Base-by-base conservation (phyloP, 2,329 filamentous ascomycete genomes). In the Claviceps quebecensis region DNA sequence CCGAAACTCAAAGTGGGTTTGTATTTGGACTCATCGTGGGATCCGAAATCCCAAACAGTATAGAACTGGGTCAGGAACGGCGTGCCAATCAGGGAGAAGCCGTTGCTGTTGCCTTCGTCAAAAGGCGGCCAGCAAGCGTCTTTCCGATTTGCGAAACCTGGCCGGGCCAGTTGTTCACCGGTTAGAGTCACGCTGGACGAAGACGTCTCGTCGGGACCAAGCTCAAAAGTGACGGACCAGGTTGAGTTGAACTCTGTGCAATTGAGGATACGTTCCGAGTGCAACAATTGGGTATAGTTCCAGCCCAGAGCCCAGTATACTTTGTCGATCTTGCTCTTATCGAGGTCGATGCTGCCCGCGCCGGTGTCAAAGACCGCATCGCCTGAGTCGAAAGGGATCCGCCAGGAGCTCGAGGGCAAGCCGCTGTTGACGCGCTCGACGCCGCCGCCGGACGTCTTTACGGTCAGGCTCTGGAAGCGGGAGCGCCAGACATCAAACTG, bases 41-140 rank as follows among this genome's bases (percentile, higher is more conserved):
- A 52, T 7, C 65, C 63, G 39, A 62, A 67, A 53, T 68, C 60
- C 54, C 57, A 67, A 2, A 66, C 55, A 0, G 63, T 65, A 50
- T 68, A 69, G 34, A 66, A 61, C 52, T 62, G 63, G 13, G 55
- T 38, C 49, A 69, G 45, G 43, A 67, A 58, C 7, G 56, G 43
- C 0, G 50, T 50, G 0, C 66, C 66, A 13, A 69, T 51, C 8
- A 68, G 56, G n/a, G 59, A 59, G 46, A 64, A 61, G 1, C 58
- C 57, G 7, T 60, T 48, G 6, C 22, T 6, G 0, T 56, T 58
- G 16, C 59, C 57, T 19, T 56, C 47, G 8, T 65, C 58, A 8
- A 69, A 63, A 0, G 66, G 67, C 13, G 66, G 66, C 60, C 60
- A 65, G 63, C 66, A 69, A 4, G 59, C 62, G 40, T 65, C 64